Base-by-base conservation (phyloP, 768 basidiomycete genomes). In the Podaxis sp. region DNA sequence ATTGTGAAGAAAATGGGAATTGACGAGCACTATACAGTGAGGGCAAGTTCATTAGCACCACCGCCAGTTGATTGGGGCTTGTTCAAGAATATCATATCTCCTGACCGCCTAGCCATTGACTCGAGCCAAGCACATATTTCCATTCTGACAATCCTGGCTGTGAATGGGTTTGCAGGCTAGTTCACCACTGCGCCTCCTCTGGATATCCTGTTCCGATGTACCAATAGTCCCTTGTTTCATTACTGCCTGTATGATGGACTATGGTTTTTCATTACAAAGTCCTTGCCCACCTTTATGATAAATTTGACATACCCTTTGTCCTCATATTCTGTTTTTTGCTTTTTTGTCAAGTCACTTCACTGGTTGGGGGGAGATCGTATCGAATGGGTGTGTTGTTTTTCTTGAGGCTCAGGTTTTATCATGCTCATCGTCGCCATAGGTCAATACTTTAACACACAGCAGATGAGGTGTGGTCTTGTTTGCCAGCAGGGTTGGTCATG, bases 291-390 rank as follows among this genome's bases (percentile, higher is more conserved):
- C 0, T 91, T 98, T 72, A 97, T 97, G 93, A 96, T 74, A 93
- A 94, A 73, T 95, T 96, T 72, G 93, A 95, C 74, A 83, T 89
- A n/a, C 85, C 88, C 3, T 98, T 98, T 72, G 90, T 89, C 50
- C 77, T 95, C 67, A 94, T 96, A 89, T 98, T 98, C 71, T 89
- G 91, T 17, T 86, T 94, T 69, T 78, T 99, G 11, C 84, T 98
- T 4, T 15, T 96, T 97, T 66, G 83, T 97, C 67, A 98, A 98
- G 72, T 95, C 93, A 51, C 98, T 98, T 76, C 97, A 99, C 72
- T 99, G 97, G 97, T 83, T 98, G 33, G 86, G 95, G 61, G 85
- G 88, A 5, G 97, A 98, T 74, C 86, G 97, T 55, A 91, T 99
- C 57, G 97, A 99, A 85, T 96, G 93, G 85, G 96, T 96, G 68